Conservation (phyloP, 345 rosid genomes). For the Eucalyptus camaldulensis region DNA sequence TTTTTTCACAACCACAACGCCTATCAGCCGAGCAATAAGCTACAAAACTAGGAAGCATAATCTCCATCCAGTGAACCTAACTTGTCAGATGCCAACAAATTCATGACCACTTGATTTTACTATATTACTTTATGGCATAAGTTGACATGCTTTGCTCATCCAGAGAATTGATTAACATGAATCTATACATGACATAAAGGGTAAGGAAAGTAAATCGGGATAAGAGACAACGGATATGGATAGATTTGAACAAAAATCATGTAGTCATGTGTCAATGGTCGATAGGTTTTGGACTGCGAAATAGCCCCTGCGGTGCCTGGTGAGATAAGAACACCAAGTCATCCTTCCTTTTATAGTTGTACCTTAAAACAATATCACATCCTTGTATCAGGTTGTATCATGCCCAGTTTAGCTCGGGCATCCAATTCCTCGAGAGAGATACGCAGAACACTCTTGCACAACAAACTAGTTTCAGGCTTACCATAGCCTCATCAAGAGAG, state of each 20-base stretch:
- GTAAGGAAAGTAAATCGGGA: background rate
- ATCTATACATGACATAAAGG: background rate
- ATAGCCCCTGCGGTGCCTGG: background rate
- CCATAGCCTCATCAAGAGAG: background rate
- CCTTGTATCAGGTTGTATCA: accelerated
- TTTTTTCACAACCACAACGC: background rate
- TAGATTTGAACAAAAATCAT: background rate
- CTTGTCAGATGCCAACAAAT: background rate
- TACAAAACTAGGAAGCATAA: background rate
- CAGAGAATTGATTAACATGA: background rate
- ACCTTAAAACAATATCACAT: too few species aligned
- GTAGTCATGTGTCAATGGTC: background rate
- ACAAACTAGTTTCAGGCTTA: accelerated
- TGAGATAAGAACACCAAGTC: background rate
- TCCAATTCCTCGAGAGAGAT: background rate
- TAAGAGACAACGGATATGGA: background rate
- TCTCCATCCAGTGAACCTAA: background rate
- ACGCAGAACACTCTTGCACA: accelerated
- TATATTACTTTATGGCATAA: background rate
- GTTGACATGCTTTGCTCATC: background rate
- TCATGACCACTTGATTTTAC: background rate
- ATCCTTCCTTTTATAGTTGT: background rate
- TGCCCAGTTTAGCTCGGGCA: background rate
- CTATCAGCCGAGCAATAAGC: background rate
- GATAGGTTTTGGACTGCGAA: accelerated